Percentiles rank a stretch among this genome's conserved stretches.
These are phyloP conservation scores for Xerocomus nothofagi DNA, from an alignment of 1,284 basidiomycete species.

Conservation along the genomic window DNA sequence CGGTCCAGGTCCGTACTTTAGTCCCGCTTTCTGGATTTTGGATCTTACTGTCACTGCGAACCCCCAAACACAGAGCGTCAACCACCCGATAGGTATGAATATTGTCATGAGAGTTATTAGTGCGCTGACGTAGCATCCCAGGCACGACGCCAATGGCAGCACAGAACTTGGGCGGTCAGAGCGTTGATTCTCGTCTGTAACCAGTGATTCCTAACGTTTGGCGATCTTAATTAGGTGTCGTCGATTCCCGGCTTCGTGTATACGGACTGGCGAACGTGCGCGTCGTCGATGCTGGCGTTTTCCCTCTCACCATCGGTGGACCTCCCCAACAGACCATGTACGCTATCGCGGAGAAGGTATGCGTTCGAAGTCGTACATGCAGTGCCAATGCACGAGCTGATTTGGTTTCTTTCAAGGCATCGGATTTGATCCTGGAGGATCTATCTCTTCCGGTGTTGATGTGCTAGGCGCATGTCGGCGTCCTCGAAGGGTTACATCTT, in stretches of 20 bases:
- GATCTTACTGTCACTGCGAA: too few relatives aligned
- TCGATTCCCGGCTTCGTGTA: not conserved
- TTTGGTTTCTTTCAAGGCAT: not conserved
- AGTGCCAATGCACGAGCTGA: not conserved
- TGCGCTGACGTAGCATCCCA: not conserved
- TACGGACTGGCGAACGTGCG: conserved; percentile 1
- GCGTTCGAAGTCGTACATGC: too few relatives aligned
- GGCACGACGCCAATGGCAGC: conserved; percentile 7
- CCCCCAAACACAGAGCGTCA: not conserved
- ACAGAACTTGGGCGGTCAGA: not conserved
- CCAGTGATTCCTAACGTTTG: not conserved
- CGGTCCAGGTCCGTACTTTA: not conserved
- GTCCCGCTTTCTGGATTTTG: not conserved
- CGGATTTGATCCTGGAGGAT: conserved; percentile 5
- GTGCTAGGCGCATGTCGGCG: not conserved
- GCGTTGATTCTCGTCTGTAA: not conserved
- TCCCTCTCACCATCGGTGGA: not conserved
- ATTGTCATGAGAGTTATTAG: not conserved
- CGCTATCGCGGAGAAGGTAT: conserved; percentile 3
- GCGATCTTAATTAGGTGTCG: not conserved
- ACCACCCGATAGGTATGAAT: not conserved
- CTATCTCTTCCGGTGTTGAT: not conserved
- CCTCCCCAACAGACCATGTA: conserved; percentile 6
- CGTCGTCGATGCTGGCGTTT: conserved; percentile 4
- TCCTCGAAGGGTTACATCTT: too few relatives aligned